Conservation (phyloP, 768 basidiomycete species). For the Psilocybe cubensis region DNA sequence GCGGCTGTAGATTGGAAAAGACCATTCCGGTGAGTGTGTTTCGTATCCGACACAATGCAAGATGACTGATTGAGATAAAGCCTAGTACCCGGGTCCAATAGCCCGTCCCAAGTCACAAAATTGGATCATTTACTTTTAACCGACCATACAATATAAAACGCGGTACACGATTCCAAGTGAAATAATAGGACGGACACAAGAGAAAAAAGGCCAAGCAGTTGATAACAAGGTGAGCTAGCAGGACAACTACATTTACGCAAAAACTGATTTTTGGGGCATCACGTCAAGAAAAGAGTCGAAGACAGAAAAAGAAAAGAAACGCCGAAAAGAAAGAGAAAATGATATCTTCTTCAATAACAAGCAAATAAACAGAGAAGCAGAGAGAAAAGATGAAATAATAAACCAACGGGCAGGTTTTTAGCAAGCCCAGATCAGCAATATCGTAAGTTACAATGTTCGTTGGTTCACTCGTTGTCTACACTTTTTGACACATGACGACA, state of each 20-base stretch:
- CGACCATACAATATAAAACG: slow-evolving; percentile 20
- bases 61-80: slow-evolving; percentile 17
- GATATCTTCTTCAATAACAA: slow-evolving; percentile 28
- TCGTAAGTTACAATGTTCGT: slow-evolving; percentile 23
- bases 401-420: slow-evolving; percentile 15
- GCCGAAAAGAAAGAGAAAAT: slow-evolving; percentile 20
- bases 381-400: slow-evolving; percentile 11
- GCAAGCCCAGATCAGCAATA: slow-evolving; percentile 17
- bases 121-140: slow-evolving; percentile 11
- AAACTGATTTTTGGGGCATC: slow-evolving; percentile 7
- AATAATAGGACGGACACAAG: slow-evolving; percentile 17
- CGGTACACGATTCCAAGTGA: slow-evolving; percentile 19
- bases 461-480: slow-evolving; percentile 9
- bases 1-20: slow-evolving; percentile 63
- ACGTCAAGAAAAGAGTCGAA: slow-evolving; percentile 28
- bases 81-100: slow-evolving; percentile 1
- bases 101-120: slow-evolving; percentile 2
- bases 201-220: slow-evolving; percentile 6
- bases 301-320: slow-evolving; percentile 16
- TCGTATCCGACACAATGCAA: slow-evolving; percentile 5
- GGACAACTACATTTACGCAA: slow-evolving; percentile 12
- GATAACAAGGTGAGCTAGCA: slow-evolving; percentile 15
- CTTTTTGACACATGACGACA: slow-evolving; percentile 5
- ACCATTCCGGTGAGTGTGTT: slow-evolving; percentile 52
- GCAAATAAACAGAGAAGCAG: slow-evolving; percentile 29